Percentiles rank a stretch among this genome's conserved stretches.
Conservation (phyloP, 257 asterid genomes). For the Scutellaria minor region DNA sequence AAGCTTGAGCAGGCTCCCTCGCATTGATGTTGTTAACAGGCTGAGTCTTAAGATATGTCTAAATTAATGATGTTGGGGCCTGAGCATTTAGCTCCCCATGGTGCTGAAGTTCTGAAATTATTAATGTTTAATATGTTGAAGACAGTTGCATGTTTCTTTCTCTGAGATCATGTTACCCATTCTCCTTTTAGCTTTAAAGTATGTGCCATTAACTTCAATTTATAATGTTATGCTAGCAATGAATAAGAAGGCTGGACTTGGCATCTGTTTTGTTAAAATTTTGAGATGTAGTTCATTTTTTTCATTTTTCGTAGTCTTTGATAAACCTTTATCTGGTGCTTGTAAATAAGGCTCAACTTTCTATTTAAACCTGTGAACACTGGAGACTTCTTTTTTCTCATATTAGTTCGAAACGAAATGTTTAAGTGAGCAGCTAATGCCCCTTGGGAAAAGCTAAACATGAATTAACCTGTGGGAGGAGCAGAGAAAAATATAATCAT, state of each 20-base stretch:
- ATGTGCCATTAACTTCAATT: neutral
- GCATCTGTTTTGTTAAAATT: neutral
- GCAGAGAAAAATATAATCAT: neutral
- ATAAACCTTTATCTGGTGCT: neutral
- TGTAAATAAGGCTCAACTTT: neutral
- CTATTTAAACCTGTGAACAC: neutral
- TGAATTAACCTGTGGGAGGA: neutral
- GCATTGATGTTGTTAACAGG: too few species aligned
- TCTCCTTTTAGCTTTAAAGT: neutral
- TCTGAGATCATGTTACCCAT: neutral
- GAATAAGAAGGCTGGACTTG: neutral
- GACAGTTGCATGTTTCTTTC: neutral
- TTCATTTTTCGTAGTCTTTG: neutral
- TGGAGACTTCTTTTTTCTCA: neutral
- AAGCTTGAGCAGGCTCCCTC: neutral
- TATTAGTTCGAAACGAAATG: neutral
- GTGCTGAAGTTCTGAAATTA: conserved; percentile 12
- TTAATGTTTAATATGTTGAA: neutral
- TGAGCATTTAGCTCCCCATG: neutral
- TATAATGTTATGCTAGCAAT: neutral
- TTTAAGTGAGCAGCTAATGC: neutral
- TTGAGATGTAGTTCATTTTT: neutral
- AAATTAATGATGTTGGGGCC: neutral
- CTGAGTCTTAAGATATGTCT: conserved; percentile 3
- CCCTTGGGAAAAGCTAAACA: neutral